Conservation (phyloP, 1,284 basidiomycete genomes). For the Ganoderma lingzhi region DNA sequence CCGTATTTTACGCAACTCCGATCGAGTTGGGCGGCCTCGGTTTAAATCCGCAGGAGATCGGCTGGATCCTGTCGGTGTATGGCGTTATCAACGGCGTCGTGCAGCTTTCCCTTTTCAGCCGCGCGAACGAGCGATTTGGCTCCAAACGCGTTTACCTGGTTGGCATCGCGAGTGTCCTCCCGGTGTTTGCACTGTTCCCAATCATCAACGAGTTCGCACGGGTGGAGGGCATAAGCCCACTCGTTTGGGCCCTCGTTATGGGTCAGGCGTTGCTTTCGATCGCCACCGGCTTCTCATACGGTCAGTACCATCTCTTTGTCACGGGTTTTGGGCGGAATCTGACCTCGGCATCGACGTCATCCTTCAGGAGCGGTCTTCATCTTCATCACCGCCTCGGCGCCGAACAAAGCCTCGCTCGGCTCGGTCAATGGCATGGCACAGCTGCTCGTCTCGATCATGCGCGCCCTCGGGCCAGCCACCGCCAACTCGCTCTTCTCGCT, state of each 20-base stretch:
- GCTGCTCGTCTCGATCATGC: slow-evolving; percentile 58
- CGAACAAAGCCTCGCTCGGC: slow-evolving; percentile 51
- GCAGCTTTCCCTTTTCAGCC: slow-evolving; percentile 65
- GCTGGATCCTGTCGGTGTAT: slow-evolving; percentile 47
- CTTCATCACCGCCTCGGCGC: slow-evolving; percentile 46
- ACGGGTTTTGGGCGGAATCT: not conserved
- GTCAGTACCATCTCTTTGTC: slow-evolving; percentile 43
- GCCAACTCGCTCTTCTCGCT: slow-evolving; percentile 52
- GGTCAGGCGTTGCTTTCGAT: slow-evolving; percentile 60
- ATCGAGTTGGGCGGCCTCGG: slow-evolving; percentile 66
- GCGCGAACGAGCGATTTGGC: slow-evolving; percentile 56
- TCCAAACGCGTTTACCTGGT: slow-evolving; percentile 57
- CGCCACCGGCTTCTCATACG: slow-evolving; percentile 61
- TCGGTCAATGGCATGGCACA: slow-evolving; percentile 66
- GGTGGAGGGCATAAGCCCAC: slow-evolving; percentile 44
- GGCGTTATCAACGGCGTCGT: slow-evolving; percentile 61
- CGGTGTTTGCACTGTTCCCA: slow-evolving; percentile 63
- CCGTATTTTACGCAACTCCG: slow-evolving; percentile 70
- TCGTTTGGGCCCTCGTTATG: slow-evolving; percentile 57
- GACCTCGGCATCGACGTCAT: not conserved
- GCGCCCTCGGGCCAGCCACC: slow-evolving; percentile 58
- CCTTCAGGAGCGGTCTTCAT: slow-evolving; percentile 68
- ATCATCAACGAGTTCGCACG: slow-evolving; percentile 60
- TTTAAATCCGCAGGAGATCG: slow-evolving; percentile 45
- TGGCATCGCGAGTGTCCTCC: slow-evolving; percentile 56